These are phyloP conservation scores for Pseudocercospora ulei DNA, from an alignment of 2,329 filamentous ascomycete genomes.

Conservation along the genomic window DNA sequence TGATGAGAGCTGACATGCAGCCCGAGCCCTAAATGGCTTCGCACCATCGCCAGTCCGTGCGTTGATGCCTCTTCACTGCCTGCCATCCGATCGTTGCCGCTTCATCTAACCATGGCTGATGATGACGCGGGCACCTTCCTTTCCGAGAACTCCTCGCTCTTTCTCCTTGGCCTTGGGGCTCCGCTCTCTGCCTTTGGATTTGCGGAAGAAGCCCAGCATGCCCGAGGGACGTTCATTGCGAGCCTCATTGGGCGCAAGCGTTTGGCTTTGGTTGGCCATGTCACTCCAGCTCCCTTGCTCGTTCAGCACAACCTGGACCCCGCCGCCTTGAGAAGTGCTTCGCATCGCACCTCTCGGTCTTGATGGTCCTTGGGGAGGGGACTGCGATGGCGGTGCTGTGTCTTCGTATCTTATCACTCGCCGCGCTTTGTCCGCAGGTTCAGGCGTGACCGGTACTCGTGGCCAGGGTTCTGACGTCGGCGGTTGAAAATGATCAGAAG, in stretches of 20 bases:
- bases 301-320: slow-evolving; percentile 83
- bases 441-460: slow-evolving; percentile 6
- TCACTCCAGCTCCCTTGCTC: slow-evolving; percentile 86
- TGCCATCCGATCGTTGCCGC: neutral
- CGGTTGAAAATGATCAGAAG: slow-evolving; percentile 27
- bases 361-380: slow-evolving; percentile 10
- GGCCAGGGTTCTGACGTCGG: slow-evolving; percentile 15
- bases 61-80: slow-evolving; percentile 1
- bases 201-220: slow-evolving; percentile 79
- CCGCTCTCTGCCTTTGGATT: slow-evolving; percentile 81
- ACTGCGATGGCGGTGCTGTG: slow-evolving; percentile 20
- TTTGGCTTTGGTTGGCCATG: slow-evolving; percentile 69
- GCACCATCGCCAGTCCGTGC: too few relatives aligned
- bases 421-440: slow-evolving; percentile 22
- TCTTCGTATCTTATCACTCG: slow-evolving; percentile 28
- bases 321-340: slow-evolving; percentile 67
- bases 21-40: too few relatives aligned
- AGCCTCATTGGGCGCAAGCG: slow-evolving; percentile 47
- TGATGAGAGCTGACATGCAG: too few relatives aligned
- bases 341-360: slow-evolving; percentile 54
- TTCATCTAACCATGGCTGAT: slow-evolving; percentile 30
- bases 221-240: slow-evolving; percentile 51
- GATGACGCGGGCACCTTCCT: slow-evolving; percentile 70
- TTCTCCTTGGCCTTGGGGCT: slow-evolving; percentile 78
- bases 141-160: slow-evolving; percentile 80